Base-by-base conservation (phyloP, 345 rosid genomes). In the Arabidopsis arenosa region DNA sequence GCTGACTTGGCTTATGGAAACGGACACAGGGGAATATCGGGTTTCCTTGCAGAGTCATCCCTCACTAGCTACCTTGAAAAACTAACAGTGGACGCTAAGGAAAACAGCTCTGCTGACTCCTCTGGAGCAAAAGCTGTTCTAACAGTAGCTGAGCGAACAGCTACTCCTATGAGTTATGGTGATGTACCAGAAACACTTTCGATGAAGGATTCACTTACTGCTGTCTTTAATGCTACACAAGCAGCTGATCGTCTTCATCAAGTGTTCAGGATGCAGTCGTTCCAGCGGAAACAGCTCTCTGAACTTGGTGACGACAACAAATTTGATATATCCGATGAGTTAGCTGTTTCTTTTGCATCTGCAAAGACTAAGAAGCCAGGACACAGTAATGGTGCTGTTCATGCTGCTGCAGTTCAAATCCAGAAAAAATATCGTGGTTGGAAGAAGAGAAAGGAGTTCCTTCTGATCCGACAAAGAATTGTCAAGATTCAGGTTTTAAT, bases 21-120 rank as follows among this genome's bases (percentile, higher is more conserved):
- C 37, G 97, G 97, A 57, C 92, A 93, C 66, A 89, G 93, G 79
- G 98, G 98, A 75, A 93, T 93, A 43, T 89, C 97, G 26, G 98
- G 98, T 33, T 93, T 84, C 68, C 93, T 93, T 62, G 98, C 96
- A 5, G 98, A 93, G 85, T 87, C 91, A 30, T 78, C 87, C 59
- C 84, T 93, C 81, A 91, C 96, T 45, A 83, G 88, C 84, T 81
- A 84, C 75, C 89, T 93, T 61, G 77, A 74, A 58, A 73, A 83
- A 66, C 93, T 91, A 51, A 85, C 85, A 15, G 80, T 93, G 85
- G 84, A 81, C 56, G 91, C 86, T 17, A 79, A 78, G 47, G 87
- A 85, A 60, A 83, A 80, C 57, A 73, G 75, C 66, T 28, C 76
- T 36, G 13, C 62, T 6, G 86, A 83, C 70, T 80, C 78, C 45